phyloP scores from a whole-genome alignment of 1,284 basidiomycete genomes.

The Paramarasmius palmivorus region DNA sequence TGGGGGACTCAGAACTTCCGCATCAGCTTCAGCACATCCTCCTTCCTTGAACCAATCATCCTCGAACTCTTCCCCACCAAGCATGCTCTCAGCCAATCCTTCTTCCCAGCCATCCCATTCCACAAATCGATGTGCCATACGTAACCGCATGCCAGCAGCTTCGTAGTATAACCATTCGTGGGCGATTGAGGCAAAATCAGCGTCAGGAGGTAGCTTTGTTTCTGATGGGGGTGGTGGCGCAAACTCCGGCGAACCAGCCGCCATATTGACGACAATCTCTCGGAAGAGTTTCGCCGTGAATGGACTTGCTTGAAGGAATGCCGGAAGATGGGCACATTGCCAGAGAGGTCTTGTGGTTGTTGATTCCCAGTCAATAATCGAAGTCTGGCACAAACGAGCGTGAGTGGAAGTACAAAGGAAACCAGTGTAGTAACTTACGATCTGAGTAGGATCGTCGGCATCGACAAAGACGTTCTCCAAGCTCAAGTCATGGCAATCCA shows the following conservation, averaged over 20 bases:
- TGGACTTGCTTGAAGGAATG: constrained; percentile 73
- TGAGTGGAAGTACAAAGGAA: constrained; percentile 12
- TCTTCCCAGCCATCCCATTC: constrained; percentile 91
- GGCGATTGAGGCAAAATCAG: constrained; percentile 43
- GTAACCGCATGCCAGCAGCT: constrained; percentile 57
- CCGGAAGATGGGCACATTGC: constrained; percentile 77
- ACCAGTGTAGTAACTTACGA: constrained; percentile 50
- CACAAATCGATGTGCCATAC: constrained; percentile 72
- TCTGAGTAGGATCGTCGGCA: constrained; percentile 59
- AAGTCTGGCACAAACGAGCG: constrained; percentile 49
- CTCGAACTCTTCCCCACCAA: constrained; percentile 68
- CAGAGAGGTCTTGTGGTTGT: constrained; percentile 81
- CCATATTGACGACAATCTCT: constrained; percentile 53
- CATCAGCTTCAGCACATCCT: constrained; percentile 27
- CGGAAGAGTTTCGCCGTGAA: constrained; percentile 72
- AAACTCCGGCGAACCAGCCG: constrained; percentile 21
- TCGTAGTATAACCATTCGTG: constrained; percentile 74
- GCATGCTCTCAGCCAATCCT: constrained; percentile 69
- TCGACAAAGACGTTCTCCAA: constrained; percentile 82
- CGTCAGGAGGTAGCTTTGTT: constrained; percentile 13
- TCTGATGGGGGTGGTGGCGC: constrained; percentile 12
- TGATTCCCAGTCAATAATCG: constrained; percentile 85
- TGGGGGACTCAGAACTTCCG: constrained; percentile 6
- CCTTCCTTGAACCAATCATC: constrained; percentile 64
- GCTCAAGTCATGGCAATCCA: constrained; percentile 80